Conservation (phyloP, 768 basidiomycete genomes). For the Boletales sp. region DNA sequence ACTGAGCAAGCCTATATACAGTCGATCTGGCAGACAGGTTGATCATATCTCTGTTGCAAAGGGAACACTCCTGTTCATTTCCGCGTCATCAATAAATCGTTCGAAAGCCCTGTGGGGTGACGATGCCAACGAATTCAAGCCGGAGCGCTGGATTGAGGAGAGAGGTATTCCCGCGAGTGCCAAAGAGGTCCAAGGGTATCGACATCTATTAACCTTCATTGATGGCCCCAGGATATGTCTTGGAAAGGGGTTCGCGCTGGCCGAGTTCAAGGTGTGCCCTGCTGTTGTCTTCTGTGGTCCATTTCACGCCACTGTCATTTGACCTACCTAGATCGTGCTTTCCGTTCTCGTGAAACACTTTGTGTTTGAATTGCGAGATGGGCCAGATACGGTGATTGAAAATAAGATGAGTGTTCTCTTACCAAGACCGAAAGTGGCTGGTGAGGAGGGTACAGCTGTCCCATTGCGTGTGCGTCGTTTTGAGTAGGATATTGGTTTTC, state of each 20-base stretch:
- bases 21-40: slow-evolving; percentile 36
- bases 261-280: slow-evolving; percentile 29
- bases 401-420: slow-evolving; percentile 1
- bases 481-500: too few relatives aligned
- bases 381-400: slow-evolving; percentile 25
- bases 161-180: slow-evolving; percentile 22
- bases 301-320: too few relatives aligned
- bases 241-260: slow-evolving; percentile 45
- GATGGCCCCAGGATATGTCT: slow-evolving; percentile 49
- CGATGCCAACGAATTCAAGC: slow-evolving; percentile 54
- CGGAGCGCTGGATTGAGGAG: slow-evolving; percentile 57
- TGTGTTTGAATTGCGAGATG: slow-evolving; percentile 32
- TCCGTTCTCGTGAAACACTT: slow-evolving; percentile 41
- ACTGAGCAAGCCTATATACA: slow-evolving; percentile 42
- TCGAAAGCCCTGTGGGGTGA: slow-evolving; percentile 57
- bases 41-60: slow-evolving; percentile 42
- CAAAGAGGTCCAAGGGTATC: slow-evolving; percentile 45
- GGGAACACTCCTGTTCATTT: slow-evolving; percentile 41
- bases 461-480: too few relatives aligned
- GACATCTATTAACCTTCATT: slow-evolving; percentile 47
- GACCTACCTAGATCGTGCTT: slow-evolving; percentile 34
- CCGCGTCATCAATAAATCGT: slow-evolving; percentile 47
- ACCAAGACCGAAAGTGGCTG: slow-evolving; percentile 8
- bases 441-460: slow-evolving; percentile 10
- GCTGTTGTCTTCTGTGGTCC: too few relatives aligned